Conservation (phyloP, 179 eudicot species). For the Patellifolia procumbens region DNA sequence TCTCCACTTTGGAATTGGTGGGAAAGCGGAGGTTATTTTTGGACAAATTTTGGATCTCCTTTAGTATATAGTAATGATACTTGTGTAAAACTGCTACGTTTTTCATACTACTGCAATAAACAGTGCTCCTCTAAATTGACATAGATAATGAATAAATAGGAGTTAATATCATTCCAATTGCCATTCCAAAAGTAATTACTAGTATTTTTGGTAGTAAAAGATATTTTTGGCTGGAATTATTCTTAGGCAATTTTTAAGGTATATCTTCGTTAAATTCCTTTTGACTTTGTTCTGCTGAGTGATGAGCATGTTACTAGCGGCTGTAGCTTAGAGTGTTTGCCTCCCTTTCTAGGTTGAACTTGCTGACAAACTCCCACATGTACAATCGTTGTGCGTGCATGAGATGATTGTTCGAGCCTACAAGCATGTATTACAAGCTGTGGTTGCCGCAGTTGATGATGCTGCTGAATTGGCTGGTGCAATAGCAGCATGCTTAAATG, state of each 20-base stretch:
- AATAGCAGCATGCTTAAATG: constrained; percentile 78
- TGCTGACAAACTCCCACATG: constrained; percentile 96
- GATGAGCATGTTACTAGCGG: background rate
- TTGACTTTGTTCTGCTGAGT: background rate
- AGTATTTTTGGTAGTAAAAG: no score
- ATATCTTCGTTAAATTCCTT: background rate
- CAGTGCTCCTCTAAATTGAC: no score
- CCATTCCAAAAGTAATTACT: no score
- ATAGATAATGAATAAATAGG: no score
- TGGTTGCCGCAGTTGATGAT: constrained; percentile 62
- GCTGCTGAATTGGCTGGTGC: constrained; percentile 64
- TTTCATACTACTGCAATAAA: no score
- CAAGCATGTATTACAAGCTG: constrained; percentile 95
- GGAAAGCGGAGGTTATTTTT: no score
- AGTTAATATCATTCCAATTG: no score
- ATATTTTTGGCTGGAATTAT: no score
- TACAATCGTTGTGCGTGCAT: constrained; percentile 95
- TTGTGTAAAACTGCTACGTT: no score
- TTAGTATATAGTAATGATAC: no score
- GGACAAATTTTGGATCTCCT: no score
- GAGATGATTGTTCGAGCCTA: constrained; percentile 99
- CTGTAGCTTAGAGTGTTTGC: background rate
- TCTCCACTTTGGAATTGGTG: no score
- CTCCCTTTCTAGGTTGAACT: constrained; percentile 69
- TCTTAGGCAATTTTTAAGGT: background rate